Evolutionary conservation across 257 asterid species (phyloP).

Genomic region (Przewalskia tangutica): DNA sequence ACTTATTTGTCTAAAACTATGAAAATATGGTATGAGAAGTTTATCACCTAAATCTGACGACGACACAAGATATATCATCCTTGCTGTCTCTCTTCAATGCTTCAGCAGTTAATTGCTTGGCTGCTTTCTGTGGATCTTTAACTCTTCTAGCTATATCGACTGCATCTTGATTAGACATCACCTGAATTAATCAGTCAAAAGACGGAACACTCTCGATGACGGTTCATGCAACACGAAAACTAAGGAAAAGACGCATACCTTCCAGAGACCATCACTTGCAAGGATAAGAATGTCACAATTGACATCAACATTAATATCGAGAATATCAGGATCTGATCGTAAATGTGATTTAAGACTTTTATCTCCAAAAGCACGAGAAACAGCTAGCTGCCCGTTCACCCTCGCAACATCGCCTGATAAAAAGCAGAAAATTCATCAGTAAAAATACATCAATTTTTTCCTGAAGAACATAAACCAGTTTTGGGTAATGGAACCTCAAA

Average conservation of each 20-base stretch:
- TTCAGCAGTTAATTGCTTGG: slow-evolving; percentile 20
- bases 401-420: slow-evolving; percentile 33
- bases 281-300: slow-evolving; percentile 30
- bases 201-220: neutral
- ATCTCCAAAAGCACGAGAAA: slow-evolving; percentile 42
- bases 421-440: neutral
- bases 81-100: slow-evolving; percentile 33
- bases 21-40: neutral
- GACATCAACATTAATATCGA: slow-evolving; percentile 16
- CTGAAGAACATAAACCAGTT: neutral
- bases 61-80: slow-evolving; percentile 37
- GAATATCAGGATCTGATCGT: slow-evolving; percentile 35
- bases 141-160: slow-evolving; percentile 20
- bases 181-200: slow-evolving; percentile 13
- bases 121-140: slow-evolving; percentile 31
- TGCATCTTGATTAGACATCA: slow-evolving; percentile 35
- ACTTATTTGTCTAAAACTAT: neutral
- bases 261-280: slow-evolving; percentile 40
- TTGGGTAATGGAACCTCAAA: neutral
- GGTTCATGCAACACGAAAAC: neutral
- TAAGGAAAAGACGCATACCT: slow-evolving; percentile 15
- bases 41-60: slow-evolving; percentile 19
- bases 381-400: slow-evolving; percentile 37
- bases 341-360: slow-evolving; percentile 33
- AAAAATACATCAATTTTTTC: neutral